Base-by-base conservation (phyloP, 2,329 filamentous ascomycete genomes). In the Samsoniella hepiali region DNA sequence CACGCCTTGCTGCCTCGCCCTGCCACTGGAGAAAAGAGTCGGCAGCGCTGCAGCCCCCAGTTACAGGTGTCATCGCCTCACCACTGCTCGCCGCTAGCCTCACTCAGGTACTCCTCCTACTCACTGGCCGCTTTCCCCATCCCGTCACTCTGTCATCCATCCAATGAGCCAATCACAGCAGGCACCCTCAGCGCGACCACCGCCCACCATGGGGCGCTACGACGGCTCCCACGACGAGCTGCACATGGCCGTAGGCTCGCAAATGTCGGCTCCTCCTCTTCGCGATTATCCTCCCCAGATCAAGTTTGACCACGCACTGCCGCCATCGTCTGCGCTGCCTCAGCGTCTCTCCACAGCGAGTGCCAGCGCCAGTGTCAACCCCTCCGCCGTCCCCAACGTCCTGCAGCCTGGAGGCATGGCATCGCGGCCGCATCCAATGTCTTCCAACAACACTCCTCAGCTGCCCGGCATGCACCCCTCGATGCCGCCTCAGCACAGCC, bases 341-440 rank as follows among this genome's bases (percentile, higher is more conserved):
- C 72, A 75, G 54, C 55, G 63, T 27, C 65, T 67, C 63, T 34
- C 55, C n/a, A n/a, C 61, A 38, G 54, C 54, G 15, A 57, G 36
- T 27, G 60, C 63, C 65, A 65, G 17, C 44, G 54, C 53, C 27
- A 57, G 44, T n/a, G 54, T 63, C 65, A 63, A 62, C 66, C 66
- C 49, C 67, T 69, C 77, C 63, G 72, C 78, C 67, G 82, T 86
- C 64, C 84, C 84, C 70, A 85, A 84, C 75, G 78, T 84, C 62
- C 79, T 87, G 66, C 84, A 86, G 72, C 84, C 84, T 44, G 84
- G 84, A 63, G 81, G 81, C 68, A 71, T 77, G 70, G 70, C 69
- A 63, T 70, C 70, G 66, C 72, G 74, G 65, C 73, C 72, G 64
- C 69, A 70, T 44, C 68, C 66, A 57, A 71, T 81, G 66, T 75